These are phyloP conservation scores for Russula ochroleuca DNA, from an alignment of 768 basidiomycete genomes.

Conservation along the genomic window DNA sequence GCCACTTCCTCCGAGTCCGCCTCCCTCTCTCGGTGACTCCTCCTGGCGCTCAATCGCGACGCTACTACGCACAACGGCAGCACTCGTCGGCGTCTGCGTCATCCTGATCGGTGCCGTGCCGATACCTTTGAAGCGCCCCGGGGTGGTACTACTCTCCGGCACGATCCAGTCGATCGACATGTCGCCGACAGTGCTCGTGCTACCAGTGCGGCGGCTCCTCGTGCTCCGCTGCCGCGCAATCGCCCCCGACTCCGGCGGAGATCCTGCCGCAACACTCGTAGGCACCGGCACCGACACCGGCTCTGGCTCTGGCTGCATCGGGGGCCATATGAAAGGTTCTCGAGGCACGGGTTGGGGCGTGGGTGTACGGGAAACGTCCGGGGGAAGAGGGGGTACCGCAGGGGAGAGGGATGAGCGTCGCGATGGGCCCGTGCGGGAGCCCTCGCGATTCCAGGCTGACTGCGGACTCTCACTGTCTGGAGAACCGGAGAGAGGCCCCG, in stretches of 20 bases:
- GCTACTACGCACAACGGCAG: slow-evolving; percentile 6
- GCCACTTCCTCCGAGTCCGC: not conserved
- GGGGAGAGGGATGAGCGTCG: not conserved
- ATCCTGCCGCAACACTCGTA: not conserved
- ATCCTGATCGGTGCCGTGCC: slow-evolving; percentile 7
- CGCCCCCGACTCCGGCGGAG: not conserved
- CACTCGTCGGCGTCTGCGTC: slow-evolving; percentile 14
- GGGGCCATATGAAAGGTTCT: not conserved
- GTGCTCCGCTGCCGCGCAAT: not conserved
- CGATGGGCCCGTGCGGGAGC: not conserved
- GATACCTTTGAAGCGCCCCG: slow-evolving; percentile 8
- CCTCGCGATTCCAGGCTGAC: not conserved
- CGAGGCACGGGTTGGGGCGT: not conserved
- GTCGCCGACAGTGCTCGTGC: slow-evolving; percentile 4
- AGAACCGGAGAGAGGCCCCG: not conserved
- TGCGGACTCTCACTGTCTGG: not conserved
- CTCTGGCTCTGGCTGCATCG: not conserved
- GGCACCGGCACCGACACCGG: not conserved
- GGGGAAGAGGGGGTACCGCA: not conserved
- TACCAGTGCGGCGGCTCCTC: not conserved
- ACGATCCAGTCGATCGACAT: slow-evolving; percentile 23
- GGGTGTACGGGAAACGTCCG: not conserved
- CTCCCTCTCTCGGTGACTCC: not conserved
- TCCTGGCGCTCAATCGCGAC: slow-evolving; percentile 16
- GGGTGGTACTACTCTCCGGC: not conserved